phyloP scores from a whole-genome alignment of 345 rosid species.

The Hibiscus syriacus region DNA sequence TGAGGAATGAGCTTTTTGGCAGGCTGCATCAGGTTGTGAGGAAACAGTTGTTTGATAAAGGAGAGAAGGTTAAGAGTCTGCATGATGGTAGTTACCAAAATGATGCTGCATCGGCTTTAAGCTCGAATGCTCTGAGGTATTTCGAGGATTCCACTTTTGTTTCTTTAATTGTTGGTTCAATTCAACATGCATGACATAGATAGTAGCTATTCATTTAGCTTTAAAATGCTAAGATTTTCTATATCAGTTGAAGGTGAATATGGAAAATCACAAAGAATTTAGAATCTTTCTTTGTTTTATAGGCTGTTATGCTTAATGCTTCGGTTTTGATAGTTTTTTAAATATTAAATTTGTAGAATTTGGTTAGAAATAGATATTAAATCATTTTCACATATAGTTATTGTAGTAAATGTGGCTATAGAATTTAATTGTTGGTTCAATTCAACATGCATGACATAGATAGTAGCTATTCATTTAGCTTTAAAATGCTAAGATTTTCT shows the following conservation, averaged over 20 bases:
- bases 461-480: background rate
- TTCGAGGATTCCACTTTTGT: background rate
- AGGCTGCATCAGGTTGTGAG: constrained; percentile 39
- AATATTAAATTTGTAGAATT: background rate
- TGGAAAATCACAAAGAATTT: background rate
- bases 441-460: background rate
- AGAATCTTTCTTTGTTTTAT: background rate
- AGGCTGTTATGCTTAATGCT: background rate
- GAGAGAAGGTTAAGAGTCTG: background rate
- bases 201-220: background rate
- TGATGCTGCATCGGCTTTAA: constrained; percentile 9
- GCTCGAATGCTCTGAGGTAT: constrained; percentile 9
- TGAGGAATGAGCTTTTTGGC: constrained; percentile 55
- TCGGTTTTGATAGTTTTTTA: background rate
- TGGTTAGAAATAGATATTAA: background rate
- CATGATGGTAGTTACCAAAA: background rate
- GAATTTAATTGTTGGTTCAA: background rate
- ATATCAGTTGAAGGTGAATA: background rate
- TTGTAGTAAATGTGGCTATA: background rate
- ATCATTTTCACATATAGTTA: background rate
- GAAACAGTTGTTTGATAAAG: constrained; percentile 31
- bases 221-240: background rate
- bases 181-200: background rate
- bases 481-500: background rate
- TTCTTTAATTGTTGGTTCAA: background rate